phyloP scores from a whole-genome alignment of 176 grass and related monocot species.

The Triticum urartu region DNA sequence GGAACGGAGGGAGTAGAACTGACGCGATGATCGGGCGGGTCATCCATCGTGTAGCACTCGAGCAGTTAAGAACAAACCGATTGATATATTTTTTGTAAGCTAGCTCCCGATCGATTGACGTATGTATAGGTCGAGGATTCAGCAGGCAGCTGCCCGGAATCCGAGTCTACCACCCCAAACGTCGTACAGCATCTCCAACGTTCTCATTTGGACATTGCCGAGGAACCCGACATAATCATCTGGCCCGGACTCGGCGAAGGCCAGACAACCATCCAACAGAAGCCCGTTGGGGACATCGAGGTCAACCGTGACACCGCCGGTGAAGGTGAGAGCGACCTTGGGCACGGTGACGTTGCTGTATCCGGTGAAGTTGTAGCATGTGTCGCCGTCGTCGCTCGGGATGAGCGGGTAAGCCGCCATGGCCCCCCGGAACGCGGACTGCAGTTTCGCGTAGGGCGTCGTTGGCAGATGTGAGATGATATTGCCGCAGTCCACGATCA shows the following conservation, averaged over 20 bases:
- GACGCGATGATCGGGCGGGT: too few species aligned
- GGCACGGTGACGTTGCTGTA: slow-evolving; percentile 40
- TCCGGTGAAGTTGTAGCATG: slow-evolving; percentile 61
- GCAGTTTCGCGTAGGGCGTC: too few species aligned
- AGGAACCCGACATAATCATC: slow-evolving; percentile 16
- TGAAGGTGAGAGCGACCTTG: slow-evolving; percentile 31
- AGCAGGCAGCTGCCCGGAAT: slow-evolving; percentile 45
- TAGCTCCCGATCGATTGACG: too few species aligned
- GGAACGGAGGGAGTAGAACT: too few species aligned
- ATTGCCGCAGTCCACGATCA: too few species aligned
- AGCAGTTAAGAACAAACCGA: too few species aligned
- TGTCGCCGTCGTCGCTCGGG: not conserved
- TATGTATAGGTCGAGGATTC: not conserved
- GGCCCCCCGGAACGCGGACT: too few species aligned
- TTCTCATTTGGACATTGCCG: slow-evolving; percentile 66
- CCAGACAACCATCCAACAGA: slow-evolving; percentile 51
- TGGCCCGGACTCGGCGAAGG: slow-evolving; percentile 29
- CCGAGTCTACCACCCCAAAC: slow-evolving; percentile 28
- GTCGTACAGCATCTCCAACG: slow-evolving; percentile 53
- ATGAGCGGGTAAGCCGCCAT: too few species aligned
- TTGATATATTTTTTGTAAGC: too few species aligned
- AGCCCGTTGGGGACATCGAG: slow-evolving; percentile 42
- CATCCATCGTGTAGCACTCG: too few species aligned
- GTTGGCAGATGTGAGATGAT: too few species aligned
- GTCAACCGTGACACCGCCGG: slow-evolving; percentile 34